These are phyloP conservation scores for Xylariales sp. DNA, from an alignment of 2,329 filamentous ascomycete species.

Conservation along the genomic window DNA sequence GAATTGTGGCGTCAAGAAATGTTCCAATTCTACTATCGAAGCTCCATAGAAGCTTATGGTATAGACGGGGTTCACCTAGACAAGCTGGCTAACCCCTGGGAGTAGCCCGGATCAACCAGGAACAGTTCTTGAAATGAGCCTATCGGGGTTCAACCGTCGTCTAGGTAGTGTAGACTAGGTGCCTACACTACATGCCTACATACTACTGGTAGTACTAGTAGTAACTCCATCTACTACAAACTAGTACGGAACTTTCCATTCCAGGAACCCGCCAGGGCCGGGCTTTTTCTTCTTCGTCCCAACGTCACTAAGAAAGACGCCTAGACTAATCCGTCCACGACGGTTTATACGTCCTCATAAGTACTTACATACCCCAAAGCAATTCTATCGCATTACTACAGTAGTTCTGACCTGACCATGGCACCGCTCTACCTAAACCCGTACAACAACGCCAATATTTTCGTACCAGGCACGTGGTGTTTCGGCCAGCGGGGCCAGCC, in stretches of 20 bases:
- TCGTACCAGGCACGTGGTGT: conserved; percentile 10
- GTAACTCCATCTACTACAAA: too few relatives aligned
- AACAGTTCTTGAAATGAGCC: conserved; percentile 23
- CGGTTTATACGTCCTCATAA: not conserved
- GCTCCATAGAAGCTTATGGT: conserved; percentile 31
- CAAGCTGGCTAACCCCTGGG: conserved; percentile 2
- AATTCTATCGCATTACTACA: not conserved
- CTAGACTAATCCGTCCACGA: conserved; percentile 26
- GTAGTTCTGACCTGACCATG: not conserved
- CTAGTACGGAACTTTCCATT: conserved; percentile 26
- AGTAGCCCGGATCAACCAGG: conserved; percentile 18
- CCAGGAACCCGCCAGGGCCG: conserved; percentile 19
- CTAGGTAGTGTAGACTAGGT: too few relatives aligned
- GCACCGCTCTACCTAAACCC: conserved; percentile 1
- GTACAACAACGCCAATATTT: conserved; percentile 3
- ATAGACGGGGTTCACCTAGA: conserved; percentile 23
- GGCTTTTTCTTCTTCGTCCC: conserved; percentile 5
- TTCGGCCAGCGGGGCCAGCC: conserved; percentile 17
- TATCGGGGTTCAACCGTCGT: conserved; percentile 34
- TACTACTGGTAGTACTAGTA: too few relatives aligned
- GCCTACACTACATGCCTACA: too few relatives aligned
- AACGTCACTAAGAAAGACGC: conserved; percentile 1
- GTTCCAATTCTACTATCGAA: conserved; percentile 19
- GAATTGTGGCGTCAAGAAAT: conserved; percentile 15
- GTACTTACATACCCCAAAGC: not conserved